Evolutionary conservation across 1,139 yeast species (phyloP), one percentile per base, ranked within the genome.

Genomic region (Yamadazyma atmosphaerica): DNA sequence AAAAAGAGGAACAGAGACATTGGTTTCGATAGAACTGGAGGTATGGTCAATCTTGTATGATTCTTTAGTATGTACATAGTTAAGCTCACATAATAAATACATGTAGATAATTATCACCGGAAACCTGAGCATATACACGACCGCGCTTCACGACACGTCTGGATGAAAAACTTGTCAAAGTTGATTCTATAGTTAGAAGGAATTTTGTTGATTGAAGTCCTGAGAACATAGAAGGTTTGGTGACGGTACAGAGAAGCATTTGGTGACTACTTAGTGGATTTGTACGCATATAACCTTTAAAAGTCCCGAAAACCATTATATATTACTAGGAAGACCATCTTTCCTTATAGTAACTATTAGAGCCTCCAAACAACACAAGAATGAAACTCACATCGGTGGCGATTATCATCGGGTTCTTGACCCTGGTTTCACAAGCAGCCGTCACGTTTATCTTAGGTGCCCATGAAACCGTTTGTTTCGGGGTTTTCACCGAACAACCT

Each of bases 1-100:
- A 83, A 81, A 55, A 87, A 85, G 76, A 86, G 83, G 60, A 85
- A 87, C 59, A 80, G 97, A 62, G 80, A 79, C 55, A 77, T 88
- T 54, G 86, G 83, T 8, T 89, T 78, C 62, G 83, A 85, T 57
- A 77, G 81, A 47, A 70, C 76, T 42, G 96, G 96, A 51, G 75
- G 74, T 52, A 81, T 71, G 72, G 62, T 70, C 37, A 68, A 48
- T 29, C 22, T 47, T 18, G 33, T 37, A 27, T 36, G n/a, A n/a
- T n/a, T n/a, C n/a, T n/a, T n/a, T n/a, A n/a, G n/a, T n/a, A n/a
- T n/a, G n/a, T n/a, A n/a, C n/a, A n/a, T n/a, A n/a, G n/a, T n/a
- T n/a, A n/a, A n/a, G n/a, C n/a, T n/a, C n/a, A n/a, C n/a, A n/a
- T n/a, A n/a, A 29, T 15, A 23, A 7, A 10, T 9, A 23, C 26